phyloP scores from a whole-genome alignment of 371 early-diverging fungal species.

The Mucor sp. region DNA sequence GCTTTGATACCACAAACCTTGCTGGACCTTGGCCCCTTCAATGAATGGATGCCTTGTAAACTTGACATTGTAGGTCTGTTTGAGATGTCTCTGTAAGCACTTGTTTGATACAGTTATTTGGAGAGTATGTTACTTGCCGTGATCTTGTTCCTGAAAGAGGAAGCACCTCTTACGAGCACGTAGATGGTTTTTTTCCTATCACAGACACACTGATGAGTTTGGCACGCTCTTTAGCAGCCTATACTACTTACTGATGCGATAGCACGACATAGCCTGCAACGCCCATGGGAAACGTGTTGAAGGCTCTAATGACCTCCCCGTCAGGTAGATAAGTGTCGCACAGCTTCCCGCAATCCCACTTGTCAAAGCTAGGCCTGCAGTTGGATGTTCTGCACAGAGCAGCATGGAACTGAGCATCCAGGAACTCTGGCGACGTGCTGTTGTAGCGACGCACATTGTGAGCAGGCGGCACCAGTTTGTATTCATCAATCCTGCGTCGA shows the following conservation, averaged over 20 bases:
- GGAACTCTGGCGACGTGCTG: neutral
- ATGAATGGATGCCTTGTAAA: slow-evolving; percentile 13
- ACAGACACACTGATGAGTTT: neutral
- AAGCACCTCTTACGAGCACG: slow-evolving; percentile 12
- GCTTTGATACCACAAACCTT: slow-evolving; percentile 6
- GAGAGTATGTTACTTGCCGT: slow-evolving; percentile 11
- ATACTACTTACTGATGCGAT: slow-evolving; percentile 15
- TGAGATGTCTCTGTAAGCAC: neutral
- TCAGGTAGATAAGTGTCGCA: slow-evolving; percentile 19
- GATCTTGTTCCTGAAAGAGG: slow-evolving; percentile 2
- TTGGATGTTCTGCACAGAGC: slow-evolving; percentile 15
- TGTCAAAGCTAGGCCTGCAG: slow-evolving; percentile 22
- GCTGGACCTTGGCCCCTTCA: slow-evolving; percentile 9
- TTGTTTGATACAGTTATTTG: no score
- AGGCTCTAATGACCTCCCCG: slow-evolving; percentile 16
- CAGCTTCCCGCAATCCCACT: slow-evolving; percentile 22
- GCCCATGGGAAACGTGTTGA: slow-evolving; percentile 18
- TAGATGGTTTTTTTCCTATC: slow-evolving; percentile 12
- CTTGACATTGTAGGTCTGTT: neutral
- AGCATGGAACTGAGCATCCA: slow-evolving; percentile 1
- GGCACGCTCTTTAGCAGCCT: neutral
- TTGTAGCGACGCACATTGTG: neutral
- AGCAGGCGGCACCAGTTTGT: neutral
- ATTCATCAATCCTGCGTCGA: neutral
- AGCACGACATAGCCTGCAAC: slow-evolving; percentile 12